Evolutionary conservation across 2,329 filamentous ascomycete species (phyloP), one percentile per base, ranked within the genome.

Genomic region (Botrytis aclada): DNA sequence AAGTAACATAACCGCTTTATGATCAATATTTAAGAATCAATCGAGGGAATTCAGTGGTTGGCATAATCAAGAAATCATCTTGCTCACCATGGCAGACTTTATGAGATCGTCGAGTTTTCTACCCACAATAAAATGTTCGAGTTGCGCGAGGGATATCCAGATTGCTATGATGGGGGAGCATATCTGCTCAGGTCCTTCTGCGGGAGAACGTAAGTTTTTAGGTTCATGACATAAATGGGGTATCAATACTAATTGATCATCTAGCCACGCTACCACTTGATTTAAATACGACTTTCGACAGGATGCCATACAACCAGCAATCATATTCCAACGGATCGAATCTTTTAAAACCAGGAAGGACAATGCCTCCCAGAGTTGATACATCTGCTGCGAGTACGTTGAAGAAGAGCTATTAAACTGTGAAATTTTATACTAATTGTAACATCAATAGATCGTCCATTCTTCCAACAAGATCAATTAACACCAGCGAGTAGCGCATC

Each of bases 111-210:
- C 89, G 81, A 87, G 88, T 82, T 89, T 95, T 76, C 85, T 96
- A 84, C 93, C 94, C 80, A 90, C 90, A 37, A 93, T 97, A 83
- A 97, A 95, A 86, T 97, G 94, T 83, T 97, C 94, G 70, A 90
- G 87, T 84, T 97, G 94, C 81, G 88, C 89, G 58, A 82, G 85
- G 58, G 89, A 95, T 79, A 93, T 97, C 74, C 91, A 95, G 80
- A 96, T 97, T 77, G 91, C 92, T 58, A 85, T 90, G 81, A 92
- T 97, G 91, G 93, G 93, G 75, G 93, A 97, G 75, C 94, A 97
- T 84, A 81, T 93, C 74, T 97, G 94, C 82, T 82, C 82, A 63
- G 83, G 82, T 73, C 77, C 80, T 72, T 80, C 83, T 74, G 80
- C 84, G 82, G 83, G 84, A 79, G 86, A 87, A 79, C 81, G 88